Evolutionary conservation across 768 basidiomycete genomes (phyloP), one percentile per base, ranked within the genome.

Genomic region (Candolleomyces eurysporus): DNA sequence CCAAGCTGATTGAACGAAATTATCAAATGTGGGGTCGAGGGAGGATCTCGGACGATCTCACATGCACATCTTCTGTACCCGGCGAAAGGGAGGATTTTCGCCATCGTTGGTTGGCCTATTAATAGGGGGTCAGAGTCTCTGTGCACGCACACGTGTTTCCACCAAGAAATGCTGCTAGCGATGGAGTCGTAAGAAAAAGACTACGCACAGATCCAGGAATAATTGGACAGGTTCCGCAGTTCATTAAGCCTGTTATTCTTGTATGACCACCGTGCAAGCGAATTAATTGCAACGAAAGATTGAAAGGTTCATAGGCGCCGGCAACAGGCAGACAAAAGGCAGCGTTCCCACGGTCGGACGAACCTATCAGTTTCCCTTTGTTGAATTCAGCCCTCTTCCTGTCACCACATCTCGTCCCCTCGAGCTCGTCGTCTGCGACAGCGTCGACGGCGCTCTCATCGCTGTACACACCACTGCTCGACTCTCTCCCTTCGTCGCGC

Each of bases 331-430:
- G 45, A 31, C 53, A 45, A 22, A 49, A 48, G 64, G 49, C 30
- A 55, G 46, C 32, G 40, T 69, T 69, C 66, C 56, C 68, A 69
- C 66, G 66, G 43, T 57, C 43, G 46, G 30, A 36, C 51, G 49
- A 52, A 46, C 26, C 57, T 57, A 62, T 63, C 56, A 59, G 19
- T 13, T 36, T 11, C 13, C 60, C 63, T 61, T 64, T 65, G 64
- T 69, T 64, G 67, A 66, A 68, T 58, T 43, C 40, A 26, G 40
- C 30, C 57, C 51, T 56, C 42, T 36, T 32, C 56, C 57, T 53
- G 48, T 54, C 58, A 52, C 32, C 61, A 43, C 48, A 45, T 45
- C 50, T n/a, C 31, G 51, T 39, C 21, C 40, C 36, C 17, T 31
- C 48, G 32, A 49, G 46, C 31, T 39, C 48, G 43, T 54, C 59